Evolutionary conservation across 2,329 filamentous ascomycete species (phyloP).

Genomic region (Harringtonia aguacate): DNA sequence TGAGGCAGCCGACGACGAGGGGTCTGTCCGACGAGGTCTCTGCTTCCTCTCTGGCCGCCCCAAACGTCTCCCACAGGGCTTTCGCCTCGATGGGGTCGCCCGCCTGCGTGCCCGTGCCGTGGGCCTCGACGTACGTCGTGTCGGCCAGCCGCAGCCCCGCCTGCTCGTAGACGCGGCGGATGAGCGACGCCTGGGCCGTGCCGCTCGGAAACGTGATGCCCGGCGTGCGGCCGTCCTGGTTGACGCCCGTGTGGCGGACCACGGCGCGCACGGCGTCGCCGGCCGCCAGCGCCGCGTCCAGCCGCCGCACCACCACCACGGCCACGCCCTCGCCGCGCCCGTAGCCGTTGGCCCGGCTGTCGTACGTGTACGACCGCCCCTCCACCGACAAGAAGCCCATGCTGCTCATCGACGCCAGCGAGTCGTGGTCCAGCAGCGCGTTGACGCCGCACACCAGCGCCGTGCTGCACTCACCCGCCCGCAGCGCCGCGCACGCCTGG

Average conservation of each 20-base stretch:
- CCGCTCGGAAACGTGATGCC: conserved; percentile 13
- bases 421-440: conserved; percentile 13
- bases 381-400: conserved; percentile 30
- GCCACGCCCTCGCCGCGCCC: conserved; percentile 37
- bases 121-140: conserved; percentile 26
- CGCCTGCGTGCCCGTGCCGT: conserved; percentile 24
- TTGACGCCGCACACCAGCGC: conserved; percentile 14
- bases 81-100: conserved; percentile 23
- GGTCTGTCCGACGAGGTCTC: neutral
- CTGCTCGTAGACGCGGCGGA: conserved; percentile 10
- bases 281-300: conserved; percentile 23
- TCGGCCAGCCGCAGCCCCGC: conserved; percentile 9
- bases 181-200: conserved; percentile 16
- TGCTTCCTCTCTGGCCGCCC: conserved; percentile 2
- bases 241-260: conserved; percentile 14
- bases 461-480: conserved; percentile 10
- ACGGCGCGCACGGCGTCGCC: conserved; percentile 24
- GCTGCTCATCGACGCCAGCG: conserved; percentile 31
- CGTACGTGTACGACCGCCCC: conserved; percentile 21
- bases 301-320: conserved; percentile 30
- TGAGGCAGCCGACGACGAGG: conserved; percentile 22
- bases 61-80: conserved; percentile 23
- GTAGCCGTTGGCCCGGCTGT: conserved; percentile 34
- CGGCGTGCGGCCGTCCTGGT: conserved; percentile 12
- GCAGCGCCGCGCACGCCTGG: conserved; percentile 21